These are phyloP conservation scores for Podaxis carcinomalis DNA, from an alignment of 768 basidiomycete species.

Conservation along the genomic window DNA sequence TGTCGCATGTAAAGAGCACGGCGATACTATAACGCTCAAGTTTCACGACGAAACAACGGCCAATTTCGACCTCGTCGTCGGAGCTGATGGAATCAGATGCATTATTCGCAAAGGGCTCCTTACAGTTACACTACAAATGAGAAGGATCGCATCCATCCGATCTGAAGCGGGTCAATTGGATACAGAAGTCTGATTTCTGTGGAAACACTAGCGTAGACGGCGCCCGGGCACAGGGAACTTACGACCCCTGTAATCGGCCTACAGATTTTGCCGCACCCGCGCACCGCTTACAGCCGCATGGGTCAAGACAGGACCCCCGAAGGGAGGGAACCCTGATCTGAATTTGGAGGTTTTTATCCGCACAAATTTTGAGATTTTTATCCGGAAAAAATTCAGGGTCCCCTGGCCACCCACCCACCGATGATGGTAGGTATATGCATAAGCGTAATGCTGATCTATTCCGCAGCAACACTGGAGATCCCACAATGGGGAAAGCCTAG, in stretches of 20 bases:
- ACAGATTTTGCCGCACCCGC: no score
- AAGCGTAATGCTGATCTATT: no score
- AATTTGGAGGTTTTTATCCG: no score
- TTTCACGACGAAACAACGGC: constrained; percentile 45
- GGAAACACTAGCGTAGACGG: constrained; percentile 21
- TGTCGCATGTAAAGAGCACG: constrained; percentile 30
- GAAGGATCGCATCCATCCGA: constrained; percentile 21
- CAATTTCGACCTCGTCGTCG: constrained; percentile 44
- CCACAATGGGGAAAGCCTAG: no score
- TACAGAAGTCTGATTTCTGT: constrained; percentile 35
- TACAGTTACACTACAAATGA: constrained; percentile 12
- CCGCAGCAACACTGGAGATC: no score
- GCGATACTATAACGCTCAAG: constrained; percentile 19
- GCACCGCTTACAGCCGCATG: no score
- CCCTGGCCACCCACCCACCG: no score
- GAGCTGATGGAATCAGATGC: constrained; percentile 34
- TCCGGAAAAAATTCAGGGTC: no score
- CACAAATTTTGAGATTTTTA: no score
- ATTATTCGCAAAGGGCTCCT: constrained; percentile 25
- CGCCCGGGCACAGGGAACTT: constrained; percentile 20
- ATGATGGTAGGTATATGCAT: no score
- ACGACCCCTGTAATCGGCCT: neutral
- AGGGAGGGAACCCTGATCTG: no score
- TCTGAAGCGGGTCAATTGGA: constrained; percentile 35
- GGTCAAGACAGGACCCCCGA: no score